phyloP scores from a whole-genome alignment of 1,284 basidiomycete genomes.

The Apiotrichum gamsii region DNA sequence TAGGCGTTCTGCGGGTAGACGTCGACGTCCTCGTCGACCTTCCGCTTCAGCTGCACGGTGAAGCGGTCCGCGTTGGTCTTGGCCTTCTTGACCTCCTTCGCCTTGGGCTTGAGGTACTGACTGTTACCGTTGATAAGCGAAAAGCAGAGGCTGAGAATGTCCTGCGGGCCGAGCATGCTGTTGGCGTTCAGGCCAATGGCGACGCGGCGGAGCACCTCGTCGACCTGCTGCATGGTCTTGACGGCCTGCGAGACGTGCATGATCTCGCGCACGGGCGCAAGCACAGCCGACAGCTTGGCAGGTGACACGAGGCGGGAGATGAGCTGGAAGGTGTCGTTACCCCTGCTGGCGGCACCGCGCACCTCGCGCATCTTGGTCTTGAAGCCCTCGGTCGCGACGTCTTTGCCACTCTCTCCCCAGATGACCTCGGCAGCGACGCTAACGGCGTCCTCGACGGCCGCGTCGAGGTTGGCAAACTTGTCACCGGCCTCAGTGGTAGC shows the following conservation, averaged over 20 bases:
- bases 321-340: conserved; percentile 75
- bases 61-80: conserved; percentile 54
- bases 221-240: conserved; percentile 77
- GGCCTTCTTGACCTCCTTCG: conserved; percentile 33
- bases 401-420: conserved; percentile 88
- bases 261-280: conserved; percentile 75
- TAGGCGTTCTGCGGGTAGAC: conserved; percentile 71
- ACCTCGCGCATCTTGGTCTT: conserved; percentile 93
- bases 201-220: conserved; percentile 80
- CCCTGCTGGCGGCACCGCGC: conserved; percentile 66
- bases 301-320: conserved; percentile 72
- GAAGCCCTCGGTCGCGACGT: conserved; percentile 83
- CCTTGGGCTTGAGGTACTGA: conserved; percentile 54
- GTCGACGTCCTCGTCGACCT: conserved; percentile 55
- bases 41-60: conserved; percentile 71
- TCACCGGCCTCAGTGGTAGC: conserved; percentile 58
- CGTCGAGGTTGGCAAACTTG: conserved; percentile 63
- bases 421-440: conserved; percentile 85
- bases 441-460: conserved; percentile 68
- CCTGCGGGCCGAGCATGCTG: conserved; percentile 60
- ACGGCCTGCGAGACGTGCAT: conserved; percentile 78
- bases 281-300: conserved; percentile 64
- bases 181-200: conserved; percentile 82
- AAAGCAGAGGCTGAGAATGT: conserved; percentile 77
- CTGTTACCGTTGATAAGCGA: conserved; percentile 88